A percentile compares a stretch with the other conserved stretches of the same genome.
Evolutionary conservation across 495 filamentous ascomycete species (phyloP).

Genomic region (Aspergillus panamensis): DNA sequence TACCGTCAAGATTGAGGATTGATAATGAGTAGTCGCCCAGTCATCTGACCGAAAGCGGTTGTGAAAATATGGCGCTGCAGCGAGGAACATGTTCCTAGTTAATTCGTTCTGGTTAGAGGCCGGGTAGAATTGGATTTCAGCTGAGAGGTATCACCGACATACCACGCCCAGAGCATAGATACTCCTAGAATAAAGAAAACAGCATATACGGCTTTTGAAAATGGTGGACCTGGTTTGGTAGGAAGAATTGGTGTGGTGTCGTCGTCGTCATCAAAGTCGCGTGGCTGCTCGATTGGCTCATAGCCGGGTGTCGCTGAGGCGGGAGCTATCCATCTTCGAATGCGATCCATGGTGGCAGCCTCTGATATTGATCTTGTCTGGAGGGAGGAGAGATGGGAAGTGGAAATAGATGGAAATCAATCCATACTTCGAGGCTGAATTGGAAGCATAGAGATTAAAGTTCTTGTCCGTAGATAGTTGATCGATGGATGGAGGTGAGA

Average conservation of each 20-base stretch:
- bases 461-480: background rate
- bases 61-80: constrained; percentile 90
- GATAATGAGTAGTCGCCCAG: constrained; percentile 75
- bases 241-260: constrained; percentile 6
- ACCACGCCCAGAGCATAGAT: constrained; percentile 98
- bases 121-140: background rate
- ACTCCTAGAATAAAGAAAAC: constrained; percentile 85
- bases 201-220: constrained; percentile 76
- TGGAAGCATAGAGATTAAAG: background rate
- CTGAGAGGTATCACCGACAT: constrained; percentile 29
- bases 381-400: background rate
- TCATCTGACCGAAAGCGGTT: constrained; percentile 67
- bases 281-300: constrained; percentile 51
- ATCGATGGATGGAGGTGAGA: background rate
- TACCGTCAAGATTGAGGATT: constrained; percentile 82
- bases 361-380: background rate
- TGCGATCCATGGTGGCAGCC: constrained; percentile 37
- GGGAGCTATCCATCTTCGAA: constrained; percentile 47
- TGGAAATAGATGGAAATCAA: background rate
- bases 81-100: constrained; percentile 97
- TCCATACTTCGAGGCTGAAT: constrained; percentile 9
- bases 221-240: constrained; percentile 33
- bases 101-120: constrained; percentile 1
- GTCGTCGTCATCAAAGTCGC: constrained; percentile 35
- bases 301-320: constrained; percentile 43